Percentiles rank a stretch among this genome's conserved stretches.
phyloP scores from a whole-genome alignment of 2,329 filamentous ascomycete genomes.

The Botrytis pseudocinerea region DNA sequence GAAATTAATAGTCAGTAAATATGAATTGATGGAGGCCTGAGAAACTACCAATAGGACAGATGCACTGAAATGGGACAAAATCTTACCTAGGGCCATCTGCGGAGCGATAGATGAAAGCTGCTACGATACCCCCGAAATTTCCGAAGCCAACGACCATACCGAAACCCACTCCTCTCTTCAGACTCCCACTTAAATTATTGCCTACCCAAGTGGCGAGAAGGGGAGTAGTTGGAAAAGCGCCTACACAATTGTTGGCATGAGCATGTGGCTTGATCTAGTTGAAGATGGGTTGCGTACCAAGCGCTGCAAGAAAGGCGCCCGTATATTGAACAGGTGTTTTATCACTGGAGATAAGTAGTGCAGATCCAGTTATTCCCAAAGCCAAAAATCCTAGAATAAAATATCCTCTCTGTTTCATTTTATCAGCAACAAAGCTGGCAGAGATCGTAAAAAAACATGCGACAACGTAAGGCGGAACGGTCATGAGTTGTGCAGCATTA shows the following conservation, averaged over 20 bases:
- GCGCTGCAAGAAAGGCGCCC: conserved; percentile 76
- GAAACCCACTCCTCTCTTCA: conserved; percentile 83
- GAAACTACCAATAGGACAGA: background rate
- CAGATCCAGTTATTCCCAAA: conserved; percentile 73
- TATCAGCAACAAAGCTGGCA: conserved; percentile 74
- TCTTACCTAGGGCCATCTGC: conserved; percentile 42
- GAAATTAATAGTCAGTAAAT: background rate
- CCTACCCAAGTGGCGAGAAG: conserved; percentile 84
- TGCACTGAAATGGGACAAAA: conserved; percentile 35
- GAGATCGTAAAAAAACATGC: conserved; percentile 66
- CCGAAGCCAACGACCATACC: conserved; percentile 90
- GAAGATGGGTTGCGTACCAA: conserved; percentile 45
- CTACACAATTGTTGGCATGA: conserved; percentile 40
- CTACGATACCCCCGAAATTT: conserved; percentile 73
- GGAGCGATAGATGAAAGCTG: conserved; percentile 50
- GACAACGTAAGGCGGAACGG: conserved; percentile 58
- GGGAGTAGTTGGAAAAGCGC: conserved; percentile 81
- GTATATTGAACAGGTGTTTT: conserved; percentile 73
- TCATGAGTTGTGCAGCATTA: conserved; percentile 51
- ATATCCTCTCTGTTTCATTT: conserved; percentile 70
- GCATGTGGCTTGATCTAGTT: background rate
- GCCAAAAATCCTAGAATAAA: conserved; percentile 63
- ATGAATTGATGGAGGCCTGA: background rate
- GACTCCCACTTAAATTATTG: conserved; percentile 89
- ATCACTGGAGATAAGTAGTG: conserved; percentile 69